Conservation (phyloP, 352 stramenopile species). For the Phytophthora melonis region DNA sequence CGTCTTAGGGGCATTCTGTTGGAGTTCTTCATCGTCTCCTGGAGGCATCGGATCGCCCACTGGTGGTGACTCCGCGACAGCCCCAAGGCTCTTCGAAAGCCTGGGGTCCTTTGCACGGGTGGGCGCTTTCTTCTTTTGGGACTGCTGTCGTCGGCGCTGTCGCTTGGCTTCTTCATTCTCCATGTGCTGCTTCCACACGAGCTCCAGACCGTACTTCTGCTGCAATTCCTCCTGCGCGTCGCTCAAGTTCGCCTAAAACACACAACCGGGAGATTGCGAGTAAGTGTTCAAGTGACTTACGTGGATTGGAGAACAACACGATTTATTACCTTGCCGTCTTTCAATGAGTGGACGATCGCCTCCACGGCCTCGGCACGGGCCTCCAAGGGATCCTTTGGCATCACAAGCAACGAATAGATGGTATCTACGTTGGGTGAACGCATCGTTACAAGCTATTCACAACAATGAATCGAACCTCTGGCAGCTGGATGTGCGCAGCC, state of each 20-base stretch:
- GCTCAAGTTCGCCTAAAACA: conserved; percentile 40
- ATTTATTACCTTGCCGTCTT: conserved; percentile 49
- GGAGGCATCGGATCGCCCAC: not conserved
- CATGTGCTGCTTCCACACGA: conserved; percentile 60
- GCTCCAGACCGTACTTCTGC: conserved; percentile 63
- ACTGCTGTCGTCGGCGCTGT: conserved; percentile 42
- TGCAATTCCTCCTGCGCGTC: conserved; percentile 68
- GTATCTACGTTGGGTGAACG: not conserved
- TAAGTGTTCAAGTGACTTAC: not conserved
- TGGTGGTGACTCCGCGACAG: conserved; percentile 3
- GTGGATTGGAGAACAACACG: not conserved
- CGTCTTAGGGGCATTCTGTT: not conserved
- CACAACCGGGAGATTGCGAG: not conserved
- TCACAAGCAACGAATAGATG: not conserved
- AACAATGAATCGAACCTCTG: conserved; percentile 38
- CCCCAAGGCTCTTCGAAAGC: conserved; percentile 3
- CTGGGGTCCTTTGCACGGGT: conserved; percentile 5
- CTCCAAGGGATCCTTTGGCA: conserved; percentile 47
- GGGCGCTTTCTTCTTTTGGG: conserved; percentile 27
- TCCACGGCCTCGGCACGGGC: conserved; percentile 47
- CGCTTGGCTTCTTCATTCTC: conserved; percentile 51
- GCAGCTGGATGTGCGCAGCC: conserved; percentile 64
- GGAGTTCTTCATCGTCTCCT: not conserved
- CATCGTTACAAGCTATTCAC: not conserved
- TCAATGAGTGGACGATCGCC: conserved; percentile 49